A percentile compares a stretch with the other conserved stretches of the same genome.
Evolutionary conservation across 1,139 yeast species (phyloP).

Genomic region (Diutina mesorugosa): DNA sequence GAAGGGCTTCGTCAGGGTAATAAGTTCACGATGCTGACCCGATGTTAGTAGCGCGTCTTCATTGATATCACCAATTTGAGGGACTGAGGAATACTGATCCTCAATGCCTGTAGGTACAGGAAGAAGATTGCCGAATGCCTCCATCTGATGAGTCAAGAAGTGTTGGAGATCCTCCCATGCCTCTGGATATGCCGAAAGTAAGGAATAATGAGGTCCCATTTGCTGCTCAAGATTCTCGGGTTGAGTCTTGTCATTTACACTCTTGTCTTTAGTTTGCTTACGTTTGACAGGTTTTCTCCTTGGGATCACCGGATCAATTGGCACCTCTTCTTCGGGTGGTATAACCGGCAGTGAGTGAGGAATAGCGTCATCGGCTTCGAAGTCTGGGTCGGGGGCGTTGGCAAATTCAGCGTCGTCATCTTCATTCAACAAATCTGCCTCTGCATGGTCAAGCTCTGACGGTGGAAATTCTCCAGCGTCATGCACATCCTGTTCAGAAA

Average conservation of each 20-base stretch:
- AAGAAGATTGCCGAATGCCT: not conserved
- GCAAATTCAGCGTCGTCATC: not conserved
- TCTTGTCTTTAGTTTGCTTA: not conserved
- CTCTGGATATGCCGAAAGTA: not conserved
- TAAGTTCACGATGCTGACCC: conserved; percentile 1
- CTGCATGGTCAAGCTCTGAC: not conserved
- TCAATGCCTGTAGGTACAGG: not conserved
- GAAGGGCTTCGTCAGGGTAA: not conserved
- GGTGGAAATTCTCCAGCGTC: not conserved
- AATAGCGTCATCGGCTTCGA: not conserved
- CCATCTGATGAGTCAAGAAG: not conserved
- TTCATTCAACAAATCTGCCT: not conserved
- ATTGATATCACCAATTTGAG: not conserved
- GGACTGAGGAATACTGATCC: not conserved
- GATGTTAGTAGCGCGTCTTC: not conserved
- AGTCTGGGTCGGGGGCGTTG: not conserved
- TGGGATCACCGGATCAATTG: not conserved
- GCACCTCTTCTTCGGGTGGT: not conserved
- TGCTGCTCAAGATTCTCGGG: not conserved
- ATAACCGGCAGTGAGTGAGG: not conserved
- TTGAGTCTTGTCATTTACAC: not conserved
- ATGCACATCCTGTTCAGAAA: not conserved
- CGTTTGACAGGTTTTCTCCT: not conserved
- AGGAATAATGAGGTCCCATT: not conserved
- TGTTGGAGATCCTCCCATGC: not conserved